Base-by-base conservation (phyloP, 2,329 filamentous ascomycete genomes). In the Microdochium nivale region DNA sequence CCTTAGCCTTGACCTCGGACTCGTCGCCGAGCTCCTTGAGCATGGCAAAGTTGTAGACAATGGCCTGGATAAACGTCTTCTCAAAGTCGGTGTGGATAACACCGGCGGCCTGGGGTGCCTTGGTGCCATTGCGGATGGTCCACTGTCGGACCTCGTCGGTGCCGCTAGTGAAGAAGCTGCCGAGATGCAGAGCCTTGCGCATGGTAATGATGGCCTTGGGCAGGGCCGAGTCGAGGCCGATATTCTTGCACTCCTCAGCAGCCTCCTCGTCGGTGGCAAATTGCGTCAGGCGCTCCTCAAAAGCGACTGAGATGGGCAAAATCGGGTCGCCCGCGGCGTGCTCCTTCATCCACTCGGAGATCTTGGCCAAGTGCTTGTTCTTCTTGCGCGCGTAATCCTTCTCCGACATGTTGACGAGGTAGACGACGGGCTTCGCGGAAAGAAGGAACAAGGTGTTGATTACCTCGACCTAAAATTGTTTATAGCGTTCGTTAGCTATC, bases 81-180 rank as follows among this genome's bases (percentile, higher is more conserved):
- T 99, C 94, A 60, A 99, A 97, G 69, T 99, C 94, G 59, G 86
- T 89, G 74, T 99, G 94, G 60, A 99, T 99, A 56, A 99, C 94
- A 79, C 94, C 94, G 35, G 94, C 94, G 47, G 94, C 94, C 66
- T 95, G 88, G 19, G 94, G 94, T n/a, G 94, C 94, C 78, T 99
- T 99, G 67, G 87, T 96, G 61, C 90, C 91, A 65, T 88, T 91
- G 54, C 94, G 84, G 67, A 99, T 90, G 25, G 94, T 99, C 95
- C 94, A 99, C 75, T 99, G 94, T 62, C 94, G 83, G 58, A 99
- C 94, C 75, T 99, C 94, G 67, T 99, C 95, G 24, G 90, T 74
- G 64, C 94, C 94, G 32, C 87, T 91, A 50, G 94, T 99, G 84
- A 99, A 99, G 81, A 99, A 99, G 68, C 88, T 94, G 67, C 87